These are phyloP conservation scores for Suillus clintonianus DNA, from an alignment of 768 basidiomycete genomes.

Conservation along the genomic window DNA sequence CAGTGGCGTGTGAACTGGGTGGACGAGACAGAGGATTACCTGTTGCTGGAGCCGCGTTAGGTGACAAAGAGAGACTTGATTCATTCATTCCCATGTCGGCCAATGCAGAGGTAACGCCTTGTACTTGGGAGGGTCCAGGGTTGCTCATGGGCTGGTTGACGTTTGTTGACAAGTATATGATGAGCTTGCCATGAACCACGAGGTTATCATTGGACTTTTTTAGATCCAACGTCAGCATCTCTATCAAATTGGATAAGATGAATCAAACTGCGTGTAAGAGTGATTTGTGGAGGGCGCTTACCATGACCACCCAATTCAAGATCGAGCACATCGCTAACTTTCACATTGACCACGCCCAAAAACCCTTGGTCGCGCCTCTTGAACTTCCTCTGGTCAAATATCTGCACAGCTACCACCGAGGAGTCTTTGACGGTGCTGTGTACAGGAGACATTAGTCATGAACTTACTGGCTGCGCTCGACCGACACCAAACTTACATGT, in stretches of 20 bases:
- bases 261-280: neutral
- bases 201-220: conserved; percentile 99
- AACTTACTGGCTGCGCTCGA: neutral
- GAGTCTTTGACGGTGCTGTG: conserved; percentile 91
- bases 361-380: conserved; percentile 98
- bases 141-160: conserved; percentile 81
- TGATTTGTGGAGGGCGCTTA: conserved; percentile 41
- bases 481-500: conserved; percentile 64
- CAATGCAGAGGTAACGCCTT: conserved; percentile 58
- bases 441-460: conserved; percentile 5
- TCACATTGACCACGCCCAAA: conserved; percentile 94
- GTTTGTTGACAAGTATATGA: conserved; percentile 95
- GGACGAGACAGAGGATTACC: conserved; percentile 58
- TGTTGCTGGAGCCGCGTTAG: conserved; percentile 34
- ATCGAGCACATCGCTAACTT: conserved; percentile 88
- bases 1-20: conserved; percentile 66
- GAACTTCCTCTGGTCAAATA: conserved; percentile 99
- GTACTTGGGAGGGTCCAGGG: conserved; percentile 74
- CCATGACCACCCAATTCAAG: conserved; percentile 92
- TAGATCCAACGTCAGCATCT: conserved; percentile 95
- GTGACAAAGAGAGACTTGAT: conserved; percentile 62
- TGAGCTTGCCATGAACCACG: conserved; percentile 96
- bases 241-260: conserved; percentile 39
- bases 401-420: conserved; percentile 97
- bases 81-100: conserved; percentile 61